These are phyloP conservation scores for Fraxinus excelsior DNA, from an alignment of 257 asterid species.

Conservation along the genomic window DNA sequence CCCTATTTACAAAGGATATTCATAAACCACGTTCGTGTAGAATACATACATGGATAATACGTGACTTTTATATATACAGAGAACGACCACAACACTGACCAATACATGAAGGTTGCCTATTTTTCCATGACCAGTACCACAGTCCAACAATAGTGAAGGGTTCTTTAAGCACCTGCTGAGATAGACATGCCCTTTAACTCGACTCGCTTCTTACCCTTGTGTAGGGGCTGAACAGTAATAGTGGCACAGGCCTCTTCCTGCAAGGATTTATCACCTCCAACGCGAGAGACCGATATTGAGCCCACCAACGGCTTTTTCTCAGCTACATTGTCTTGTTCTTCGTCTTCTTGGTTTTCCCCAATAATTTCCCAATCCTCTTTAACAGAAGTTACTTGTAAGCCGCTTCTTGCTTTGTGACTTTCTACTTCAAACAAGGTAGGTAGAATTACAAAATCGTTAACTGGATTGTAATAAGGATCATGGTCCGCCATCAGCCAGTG, in stretches of 20 bases:
- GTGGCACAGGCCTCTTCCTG: constrained; percentile 76
- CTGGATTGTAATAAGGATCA: constrained; percentile 91
- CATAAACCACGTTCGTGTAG: not conserved
- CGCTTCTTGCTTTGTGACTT: constrained; percentile 47
- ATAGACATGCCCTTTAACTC: constrained; percentile 71
- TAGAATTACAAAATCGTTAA: constrained; percentile 78
- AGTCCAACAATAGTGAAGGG: not conserved
- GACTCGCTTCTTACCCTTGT: constrained; percentile 59
- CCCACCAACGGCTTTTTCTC: constrained; percentile 48
- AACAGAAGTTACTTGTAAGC: constrained; percentile 62
- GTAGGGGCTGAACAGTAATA: constrained; percentile 49
- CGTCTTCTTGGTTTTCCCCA: constrained; percentile 40
- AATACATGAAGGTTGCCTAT: not conserved
- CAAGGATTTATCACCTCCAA: constrained; percentile 36
- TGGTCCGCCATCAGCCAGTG: constrained; percentile 97
- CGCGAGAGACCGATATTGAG: constrained; percentile 45
- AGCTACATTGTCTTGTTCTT: constrained; percentile 27
- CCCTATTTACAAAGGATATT: not conserved
- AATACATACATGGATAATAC: not conserved
- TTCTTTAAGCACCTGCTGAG: constrained; percentile 57
- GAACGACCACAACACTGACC: not conserved
- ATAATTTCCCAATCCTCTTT: constrained; percentile 91
- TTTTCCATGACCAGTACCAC: not conserved
- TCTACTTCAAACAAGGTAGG: constrained; percentile 79
- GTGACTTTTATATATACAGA: not conserved